Conservation (phyloP, 2,329 filamentous ascomycete genomes). For the Fusarium hostae region DNA sequence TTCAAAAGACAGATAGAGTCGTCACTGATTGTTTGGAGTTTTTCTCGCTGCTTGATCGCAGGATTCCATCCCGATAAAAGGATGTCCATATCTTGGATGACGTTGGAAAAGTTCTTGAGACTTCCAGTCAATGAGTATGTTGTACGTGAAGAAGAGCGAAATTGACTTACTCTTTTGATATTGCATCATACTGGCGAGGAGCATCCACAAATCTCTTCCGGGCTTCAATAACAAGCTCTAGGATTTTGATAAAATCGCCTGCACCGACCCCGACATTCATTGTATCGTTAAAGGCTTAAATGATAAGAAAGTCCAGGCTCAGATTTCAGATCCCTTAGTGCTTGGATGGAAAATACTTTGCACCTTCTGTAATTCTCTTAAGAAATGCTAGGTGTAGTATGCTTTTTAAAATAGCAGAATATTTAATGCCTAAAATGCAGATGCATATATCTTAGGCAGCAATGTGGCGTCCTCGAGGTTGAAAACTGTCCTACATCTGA, state of each 20-base stretch:
- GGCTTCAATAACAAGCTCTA: background rate
- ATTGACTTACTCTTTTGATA: background rate
- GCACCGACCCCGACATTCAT: background rate
- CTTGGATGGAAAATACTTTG: background rate
- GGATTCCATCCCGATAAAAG: background rate
- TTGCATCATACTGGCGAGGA: background rate
- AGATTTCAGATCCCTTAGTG: too few species aligned
- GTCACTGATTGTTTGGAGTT: fast-evolving
- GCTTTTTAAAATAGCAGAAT: too few species aligned
- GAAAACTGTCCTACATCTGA: too few species aligned
- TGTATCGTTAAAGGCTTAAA: background rate
- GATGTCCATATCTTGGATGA: background rate
- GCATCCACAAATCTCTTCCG: background rate
- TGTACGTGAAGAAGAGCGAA: background rate
- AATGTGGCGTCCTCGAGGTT: too few species aligned
- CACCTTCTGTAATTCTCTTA: too few species aligned
- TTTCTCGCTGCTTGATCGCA: background rate
- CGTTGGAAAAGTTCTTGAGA: background rate
- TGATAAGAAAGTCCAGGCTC: too few species aligned
- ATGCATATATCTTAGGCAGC: too few species aligned
- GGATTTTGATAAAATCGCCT: background rate
- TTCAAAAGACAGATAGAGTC: background rate
- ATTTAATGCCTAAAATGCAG: too few species aligned
- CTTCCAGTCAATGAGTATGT: background rate
- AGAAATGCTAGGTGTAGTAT: too few species aligned